Evolutionary conservation across 768 basidiomycete genomes (phyloP), one percentile per base, ranked within the genome.

Genomic region (Hygrophoropsis aurantiaca): DNA sequence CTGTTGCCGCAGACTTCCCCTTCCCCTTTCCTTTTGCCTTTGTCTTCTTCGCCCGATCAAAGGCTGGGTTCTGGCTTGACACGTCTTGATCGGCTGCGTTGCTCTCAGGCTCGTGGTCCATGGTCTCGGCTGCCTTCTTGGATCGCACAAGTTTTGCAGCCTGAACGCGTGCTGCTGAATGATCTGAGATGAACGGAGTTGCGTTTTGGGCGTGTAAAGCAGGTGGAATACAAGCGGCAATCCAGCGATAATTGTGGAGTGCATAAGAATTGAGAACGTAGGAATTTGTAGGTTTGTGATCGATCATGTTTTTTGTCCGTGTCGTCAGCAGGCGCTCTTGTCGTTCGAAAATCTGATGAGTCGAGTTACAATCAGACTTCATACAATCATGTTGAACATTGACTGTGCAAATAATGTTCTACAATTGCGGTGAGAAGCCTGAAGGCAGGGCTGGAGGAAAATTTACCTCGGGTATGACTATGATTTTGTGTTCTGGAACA

Each of bases 181-280:
- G n/a, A n/a, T n/a, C n/a, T n/a, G n/a, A n/a, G n/a, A n/a, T n/a
- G n/a, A n/a, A n/a, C n/a, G n/a, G n/a, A n/a, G n/a, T n/a, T n/a
- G n/a, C n/a, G n/a, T n/a, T n/a, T n/a, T n/a, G n/a, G n/a, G n/a
- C n/a, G n/a, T n/a, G n/a, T n/a, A n/a, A n/a, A n/a, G n/a, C n/a
- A n/a, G n/a, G n/a, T n/a, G n/a, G n/a, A n/a, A n/a, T n/a, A n/a
- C n/a, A n/a, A n/a, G n/a, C n/a, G n/a, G n/a, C n/a, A n/a, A n/a
- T n/a, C n/a, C n/a, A n/a, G n/a, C n/a, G n/a, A n/a, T 57, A 55
- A 21, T 59, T 59, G 32, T 57, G 58, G 16, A 59, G 47, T 4
- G 53, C 50, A 23, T 48, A 25, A 3, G 34, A 51, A 46, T 59
- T 59, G 20, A 57, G 38, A 20, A 57, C 25, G 32, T 51, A 59